Evolutionary conservation across 2,329 filamentous ascomycete genomes (phyloP).

Genomic region (Colletotrichum destructivum): DNA sequence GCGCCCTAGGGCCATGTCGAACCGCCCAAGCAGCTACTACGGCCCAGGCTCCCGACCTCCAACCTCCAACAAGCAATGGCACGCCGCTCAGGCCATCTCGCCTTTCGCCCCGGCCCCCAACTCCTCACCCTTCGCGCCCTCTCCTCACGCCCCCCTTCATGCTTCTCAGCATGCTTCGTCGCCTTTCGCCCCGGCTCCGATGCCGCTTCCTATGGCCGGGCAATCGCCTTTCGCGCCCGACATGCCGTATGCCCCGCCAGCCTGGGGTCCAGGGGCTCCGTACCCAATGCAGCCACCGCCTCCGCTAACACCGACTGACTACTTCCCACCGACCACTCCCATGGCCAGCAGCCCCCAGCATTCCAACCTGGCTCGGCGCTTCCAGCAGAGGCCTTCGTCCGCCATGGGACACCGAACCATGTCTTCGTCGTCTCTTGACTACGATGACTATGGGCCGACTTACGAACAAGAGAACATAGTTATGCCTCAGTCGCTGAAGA

Average conservation of each 20-base stretch:
- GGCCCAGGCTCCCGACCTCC: slow-evolving; percentile 42
- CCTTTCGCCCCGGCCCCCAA: slow-evolving; percentile 9
- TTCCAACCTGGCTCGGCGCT: slow-evolving; percentile 42
- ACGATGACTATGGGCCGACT: slow-evolving; percentile 49
- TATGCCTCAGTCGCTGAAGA: slow-evolving; percentile 60
- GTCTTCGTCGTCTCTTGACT: slow-evolving; percentile 50
- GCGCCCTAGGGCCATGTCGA: slow-evolving; percentile 47
- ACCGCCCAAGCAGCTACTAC: slow-evolving; percentile 41
- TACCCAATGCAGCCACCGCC: slow-evolving; percentile 31
- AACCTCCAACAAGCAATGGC: slow-evolving; percentile 41
- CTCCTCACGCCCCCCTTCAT: slow-evolving; percentile 14
- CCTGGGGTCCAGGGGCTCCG: slow-evolving; percentile 31
- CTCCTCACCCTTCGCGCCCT: slow-evolving; percentile 5
- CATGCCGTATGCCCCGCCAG: slow-evolving; percentile 23
- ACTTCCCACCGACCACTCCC: slow-evolving; percentile 40
- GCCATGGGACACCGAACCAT: slow-evolving; percentile 57
- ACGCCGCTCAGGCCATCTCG: slow-evolving; percentile 24
- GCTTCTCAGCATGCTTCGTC: slow-evolving; percentile 15
- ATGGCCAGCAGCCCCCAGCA: slow-evolving; percentile 47
- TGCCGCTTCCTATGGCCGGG: slow-evolving; percentile 21
- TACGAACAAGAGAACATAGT: slow-evolving; percentile 59
- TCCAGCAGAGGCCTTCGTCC: slow-evolving; percentile 52
- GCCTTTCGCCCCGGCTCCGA: slow-evolving; percentile 25
- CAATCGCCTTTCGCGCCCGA: slow-evolving; percentile 34
- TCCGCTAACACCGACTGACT: slow-evolving; percentile 25